phyloP scores from a whole-genome alignment of 2,329 filamentous ascomycete species.

The Magnaporthales sp. region DNA sequence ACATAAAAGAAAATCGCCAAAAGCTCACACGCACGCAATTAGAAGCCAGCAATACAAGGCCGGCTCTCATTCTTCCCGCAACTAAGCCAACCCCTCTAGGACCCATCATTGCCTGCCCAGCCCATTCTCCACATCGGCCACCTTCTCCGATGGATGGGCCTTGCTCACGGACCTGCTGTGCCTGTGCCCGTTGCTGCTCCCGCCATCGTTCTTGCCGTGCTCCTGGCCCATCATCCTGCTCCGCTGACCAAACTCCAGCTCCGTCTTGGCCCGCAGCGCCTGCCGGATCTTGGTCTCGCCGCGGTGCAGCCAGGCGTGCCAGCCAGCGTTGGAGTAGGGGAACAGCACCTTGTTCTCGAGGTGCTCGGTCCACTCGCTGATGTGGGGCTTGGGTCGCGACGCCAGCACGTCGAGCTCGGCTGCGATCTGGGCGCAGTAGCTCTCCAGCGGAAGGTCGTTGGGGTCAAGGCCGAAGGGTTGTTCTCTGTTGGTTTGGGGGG shows the following conservation, averaged over 20 bases:
- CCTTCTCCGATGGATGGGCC: not conserved
- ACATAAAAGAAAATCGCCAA: not conserved
- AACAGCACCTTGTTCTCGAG: slow-evolving; percentile 29
- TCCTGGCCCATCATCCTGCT: slow-evolving; percentile 15
- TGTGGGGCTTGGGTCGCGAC: slow-evolving; percentile 39
- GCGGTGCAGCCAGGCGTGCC: slow-evolving; percentile 36
- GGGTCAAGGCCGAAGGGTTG: slow-evolving; percentile 63
- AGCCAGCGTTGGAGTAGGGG: slow-evolving; percentile 34
- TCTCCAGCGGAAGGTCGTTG: slow-evolving; percentile 58
- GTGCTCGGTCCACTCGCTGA: slow-evolving; percentile 37
- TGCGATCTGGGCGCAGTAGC: slow-evolving; percentile 56
- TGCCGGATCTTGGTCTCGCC: slow-evolving; percentile 35
- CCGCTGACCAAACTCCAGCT: slow-evolving; percentile 20
- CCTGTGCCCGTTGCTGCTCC: not conserved
- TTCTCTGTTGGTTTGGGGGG: slow-evolving; percentile 25
- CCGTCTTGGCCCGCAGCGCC: slow-evolving; percentile 28
- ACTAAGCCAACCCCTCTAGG: too few species aligned
- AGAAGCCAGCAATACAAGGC: not conserved
- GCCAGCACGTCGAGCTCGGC: slow-evolving; percentile 57
- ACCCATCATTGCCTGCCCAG: not conserved
- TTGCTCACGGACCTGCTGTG: not conserved
- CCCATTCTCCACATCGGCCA: not conserved
- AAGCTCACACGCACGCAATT: not conserved
- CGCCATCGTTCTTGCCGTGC: slow-evolving; percentile 5
- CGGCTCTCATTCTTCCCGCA: too few species aligned